A percentile compares a stretch with the other conserved stretches of the same genome.
Evolutionary conservation across 2,329 filamentous ascomycete species (phyloP).

Genomic region (Colletotrichum ledebouriae): DNA sequence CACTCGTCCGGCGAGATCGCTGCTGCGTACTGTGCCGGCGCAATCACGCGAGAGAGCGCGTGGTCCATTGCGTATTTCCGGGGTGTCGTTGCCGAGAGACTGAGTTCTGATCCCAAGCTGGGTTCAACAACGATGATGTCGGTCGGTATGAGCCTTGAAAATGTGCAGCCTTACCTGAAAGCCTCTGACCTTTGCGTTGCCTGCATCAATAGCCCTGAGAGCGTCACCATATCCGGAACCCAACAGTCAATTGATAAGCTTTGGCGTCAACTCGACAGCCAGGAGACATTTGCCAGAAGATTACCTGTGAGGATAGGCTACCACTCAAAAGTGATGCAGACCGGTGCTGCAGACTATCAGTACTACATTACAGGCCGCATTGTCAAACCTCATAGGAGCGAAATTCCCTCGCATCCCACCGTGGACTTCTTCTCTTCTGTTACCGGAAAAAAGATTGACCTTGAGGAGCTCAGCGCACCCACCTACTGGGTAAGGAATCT

Average conservation of each 20-base stretch:
- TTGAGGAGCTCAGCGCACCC: too few relatives aligned
- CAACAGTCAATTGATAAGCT: conserved; percentile 51
- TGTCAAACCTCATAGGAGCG: too few relatives aligned
- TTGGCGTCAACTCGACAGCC: conserved; percentile 43
- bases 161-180: conserved; percentile 48
- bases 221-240: conserved; percentile 60
- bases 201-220: conserved; percentile 59
- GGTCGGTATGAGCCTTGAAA: conserved; percentile 30
- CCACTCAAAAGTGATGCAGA: conserved; percentile 59
- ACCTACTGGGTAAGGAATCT: conserved; percentile 63
- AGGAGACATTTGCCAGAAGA: conserved; percentile 50
- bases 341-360: conserved; percentile 54
- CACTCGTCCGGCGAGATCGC: conserved; percentile 63
- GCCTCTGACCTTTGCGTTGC: conserved; percentile 51
- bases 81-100: conserved; percentile 46
- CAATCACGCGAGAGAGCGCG: conserved; percentile 53
- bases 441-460: too few relatives aligned
- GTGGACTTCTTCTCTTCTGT: too few relatives aligned
- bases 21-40: conserved; percentile 56
- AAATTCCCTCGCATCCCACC: too few relatives aligned
- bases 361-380: conserved; percentile 38
- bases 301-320: conserved; percentile 58
- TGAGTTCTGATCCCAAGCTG: neutral
- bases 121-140: conserved; percentile 21
- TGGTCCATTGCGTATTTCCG: conserved; percentile 59